A percentile compares a stretch with the other conserved stretches of the same genome.
These are phyloP conservation scores for Cryptococcus jaspeensis DNA, from an alignment of 1,284 basidiomycete species.

Conservation along the genomic window DNA sequence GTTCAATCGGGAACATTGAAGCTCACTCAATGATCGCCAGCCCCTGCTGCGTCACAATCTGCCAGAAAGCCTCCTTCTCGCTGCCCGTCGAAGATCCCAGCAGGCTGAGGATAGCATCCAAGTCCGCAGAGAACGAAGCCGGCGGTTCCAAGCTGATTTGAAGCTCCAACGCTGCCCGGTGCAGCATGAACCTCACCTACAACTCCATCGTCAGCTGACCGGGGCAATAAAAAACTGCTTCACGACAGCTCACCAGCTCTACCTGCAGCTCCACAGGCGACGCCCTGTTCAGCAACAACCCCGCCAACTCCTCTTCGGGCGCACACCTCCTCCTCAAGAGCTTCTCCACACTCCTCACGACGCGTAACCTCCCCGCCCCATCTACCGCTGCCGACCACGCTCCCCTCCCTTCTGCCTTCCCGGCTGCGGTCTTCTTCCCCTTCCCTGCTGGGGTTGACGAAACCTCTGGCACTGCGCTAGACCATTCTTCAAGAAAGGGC, in stretches of 20 bases:
- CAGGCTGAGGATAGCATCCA: conserved; percentile 2
- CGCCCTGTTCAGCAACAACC: neutral
- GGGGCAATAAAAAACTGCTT: too few species aligned
- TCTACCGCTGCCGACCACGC: neutral
- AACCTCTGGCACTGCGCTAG: neutral
- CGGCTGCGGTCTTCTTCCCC: neutral
- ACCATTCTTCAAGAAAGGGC: conserved; percentile 4
- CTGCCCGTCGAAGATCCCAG: neutral
- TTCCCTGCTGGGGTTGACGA: neutral
- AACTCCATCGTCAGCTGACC: neutral
- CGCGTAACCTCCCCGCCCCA: conserved; percentile 4
- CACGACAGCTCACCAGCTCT: neutral
- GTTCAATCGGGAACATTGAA: neutral
- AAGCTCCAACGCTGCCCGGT: conserved; percentile 7
- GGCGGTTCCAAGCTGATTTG: neutral
- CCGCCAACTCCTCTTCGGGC: neutral
- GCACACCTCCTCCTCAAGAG: neutral
- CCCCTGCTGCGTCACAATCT: conserved; percentile 3
- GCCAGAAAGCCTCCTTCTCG: conserved; percentile 1
- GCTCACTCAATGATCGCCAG: conserved; percentile 11
- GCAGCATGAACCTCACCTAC: conserved; percentile 9
- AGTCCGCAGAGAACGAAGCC: neutral
- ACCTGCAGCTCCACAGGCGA: neutral
- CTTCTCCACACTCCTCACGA: conserved; percentile 3
- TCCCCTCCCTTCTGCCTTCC: neutral